Evolutionary conservation across 805 yeast species (phyloP), one percentile per base, ranked within the genome.

Genomic region (Wickerhamiella occidentalis): DNA sequence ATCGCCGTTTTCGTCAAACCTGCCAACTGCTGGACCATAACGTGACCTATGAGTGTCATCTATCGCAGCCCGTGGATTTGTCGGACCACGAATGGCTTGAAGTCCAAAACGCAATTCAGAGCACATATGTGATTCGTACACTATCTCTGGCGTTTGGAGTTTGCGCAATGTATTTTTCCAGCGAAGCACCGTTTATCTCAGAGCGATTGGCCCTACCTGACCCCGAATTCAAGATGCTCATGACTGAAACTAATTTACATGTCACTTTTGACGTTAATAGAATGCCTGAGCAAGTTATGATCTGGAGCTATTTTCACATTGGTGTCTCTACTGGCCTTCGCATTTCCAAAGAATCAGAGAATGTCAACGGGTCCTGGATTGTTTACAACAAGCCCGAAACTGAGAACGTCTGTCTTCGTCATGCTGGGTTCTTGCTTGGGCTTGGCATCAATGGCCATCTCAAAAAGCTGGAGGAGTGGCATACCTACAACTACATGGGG

Each of bases 401-500:
- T 3, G 28, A 11, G 28, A 28, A 11, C 6, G 17, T 25, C 17
- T 79, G 77, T 56, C 75, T 95, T 0, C 88, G 85, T 53, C 96
- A 88, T 68, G 96, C 96, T 19, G 99, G 99, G 0, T 87, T 92
- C 56, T 65, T 92, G n/a, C 66, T 86, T 17, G 98, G 96, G 0
- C 68, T 92, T 22, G 99, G 99, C 0, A 67, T 92, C 26, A 85
- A 85, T 64, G 97, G 97, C 0, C 95, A 88, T 61, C 66, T 92
- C 57, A 78, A 75, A 50, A 72, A 73, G 38, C 66, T 92, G 22
- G 97, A 90, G 59, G 96, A 92, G 63, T 92, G 97, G 96, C 96
- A 88, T 61, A 83, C 90, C 26, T 92, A 86, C 63, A 88, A 90
- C 60, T 87, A 86, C 56, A 67, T 92, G 48, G 94, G 95, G 0